Conservation (phyloP, 345 rosid genomes). For the Salix udensis region DNA sequence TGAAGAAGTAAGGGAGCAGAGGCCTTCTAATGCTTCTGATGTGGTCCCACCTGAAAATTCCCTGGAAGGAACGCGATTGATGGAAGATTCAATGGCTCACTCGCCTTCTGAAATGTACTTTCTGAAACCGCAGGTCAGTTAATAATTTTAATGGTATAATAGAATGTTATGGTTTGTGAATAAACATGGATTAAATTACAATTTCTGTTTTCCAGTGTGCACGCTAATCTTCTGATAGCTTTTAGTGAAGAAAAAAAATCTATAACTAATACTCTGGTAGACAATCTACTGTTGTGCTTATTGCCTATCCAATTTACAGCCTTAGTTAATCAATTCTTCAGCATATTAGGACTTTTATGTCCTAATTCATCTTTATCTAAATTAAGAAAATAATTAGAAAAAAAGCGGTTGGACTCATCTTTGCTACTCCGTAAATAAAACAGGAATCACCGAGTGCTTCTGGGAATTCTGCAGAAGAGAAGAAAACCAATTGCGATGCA, state of each 20-base stretch:
- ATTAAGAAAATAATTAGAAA: neutral
- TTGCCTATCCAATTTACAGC: neutral
- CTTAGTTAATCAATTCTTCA: neutral
- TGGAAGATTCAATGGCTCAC: conserved; percentile 10
- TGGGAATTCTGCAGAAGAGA: conserved; percentile 35
- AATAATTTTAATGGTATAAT: neutral
- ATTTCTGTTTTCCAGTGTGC: too few species aligned
- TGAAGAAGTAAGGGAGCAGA: conserved; percentile 4
- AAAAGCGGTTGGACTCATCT: neutral
- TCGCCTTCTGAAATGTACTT: conserved; percentile 17
- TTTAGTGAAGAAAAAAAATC: neutral
- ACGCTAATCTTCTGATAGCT: too few species aligned
- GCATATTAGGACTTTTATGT: neutral
- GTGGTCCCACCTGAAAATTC: conserved; percentile 11
- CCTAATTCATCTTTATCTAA: neutral
- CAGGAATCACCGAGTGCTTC: conserved; percentile 32
- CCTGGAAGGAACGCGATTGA: neutral
- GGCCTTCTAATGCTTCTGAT: neutral
- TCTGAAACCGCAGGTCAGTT: conserved; percentile 39
- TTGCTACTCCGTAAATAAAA: conserved; percentile 8
- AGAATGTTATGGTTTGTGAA: neutral
- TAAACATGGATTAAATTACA: neutral
- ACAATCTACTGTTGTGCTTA: neutral
- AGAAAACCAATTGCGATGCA: conserved; percentile 19
- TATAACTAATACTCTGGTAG: neutral